Evolutionary conservation across 805 yeast genomes (phyloP), one percentile per base, ranked within the genome.

Genomic region (Candida peoriensis): DNA sequence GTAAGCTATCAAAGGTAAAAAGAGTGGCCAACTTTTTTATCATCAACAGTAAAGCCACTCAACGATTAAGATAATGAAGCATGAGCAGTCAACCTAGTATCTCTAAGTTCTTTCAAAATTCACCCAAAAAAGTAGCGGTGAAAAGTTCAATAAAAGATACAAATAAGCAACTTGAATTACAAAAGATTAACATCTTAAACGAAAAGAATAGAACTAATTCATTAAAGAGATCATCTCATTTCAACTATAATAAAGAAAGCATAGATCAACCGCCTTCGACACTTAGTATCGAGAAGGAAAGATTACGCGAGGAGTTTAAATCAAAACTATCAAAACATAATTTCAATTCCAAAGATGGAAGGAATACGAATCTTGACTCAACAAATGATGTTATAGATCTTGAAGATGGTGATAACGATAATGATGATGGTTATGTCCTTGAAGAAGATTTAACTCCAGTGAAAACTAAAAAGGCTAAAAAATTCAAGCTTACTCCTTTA

Each of bases 401-500:
- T 12, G 12, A 15, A 5, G 21, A 19, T 4, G 15, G 18, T 8
- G 22, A 12, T 18, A 11, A 28, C 10, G 29, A 24, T 13, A 24
- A 29, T n/a, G 38, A 34, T 13, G 41, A 32, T 10, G 42, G 29
- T 7, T 34, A 36, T 8, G 42, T 34, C 9, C 24, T 17, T 8
- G 40, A 36, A 2, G 43, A 32, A n/a, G 38, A 29, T 2, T 38
- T 32, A 8, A 34, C 20, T 1, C 28, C 25, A 16, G 19, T 35
- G 16, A 24, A 28, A 6, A 22, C 31, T 25, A 42, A 37, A 19
- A 30, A 24, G 20, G 33, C 29, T 38, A 47, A 38, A 30, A 24
- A 37, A 24, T 17, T 34, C 9, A 64, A 64, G 37, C 58, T 80
- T 30, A 83, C 95, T 0, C 96, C 97, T 0, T 58, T 89, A 24